Conservation (phyloP, 1,139 yeast genomes). For the Candida sp. region DNA sequence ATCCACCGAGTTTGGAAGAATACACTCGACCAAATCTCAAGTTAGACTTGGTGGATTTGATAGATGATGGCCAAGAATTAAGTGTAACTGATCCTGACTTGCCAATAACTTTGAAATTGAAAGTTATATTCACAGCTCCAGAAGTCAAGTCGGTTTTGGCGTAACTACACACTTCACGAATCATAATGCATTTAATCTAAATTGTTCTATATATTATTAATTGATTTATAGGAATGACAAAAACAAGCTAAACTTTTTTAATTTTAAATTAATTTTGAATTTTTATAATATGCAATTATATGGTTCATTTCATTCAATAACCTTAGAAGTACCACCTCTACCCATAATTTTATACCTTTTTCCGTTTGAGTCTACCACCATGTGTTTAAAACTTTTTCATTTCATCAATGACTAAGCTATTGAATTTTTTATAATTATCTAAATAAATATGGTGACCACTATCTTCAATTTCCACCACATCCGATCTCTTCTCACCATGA, state of each 20-base stretch:
- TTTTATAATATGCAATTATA: neutral
- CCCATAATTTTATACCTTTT: neutral
- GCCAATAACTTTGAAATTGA: constrained; percentile 39
- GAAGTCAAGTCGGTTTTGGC: constrained; percentile 4
- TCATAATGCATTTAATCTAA: neutral
- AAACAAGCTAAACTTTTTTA: neutral
- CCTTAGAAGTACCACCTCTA: neutral
- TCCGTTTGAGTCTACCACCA: neutral
- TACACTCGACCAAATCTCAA: constrained; percentile 46
- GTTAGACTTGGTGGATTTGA: constrained; percentile 31
- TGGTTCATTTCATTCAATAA: neutral
- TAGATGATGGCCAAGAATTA: constrained; percentile 46
- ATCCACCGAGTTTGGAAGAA: constrained; percentile 50
- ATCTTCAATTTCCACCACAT: constrained; percentile 43
- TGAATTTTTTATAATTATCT: constrained; percentile 54
- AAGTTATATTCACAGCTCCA: constrained; percentile 22
- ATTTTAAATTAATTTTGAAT: neutral
- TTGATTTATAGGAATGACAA: neutral
- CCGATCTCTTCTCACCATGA: constrained; percentile 26
- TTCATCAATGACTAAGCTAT: constrained; percentile 38
- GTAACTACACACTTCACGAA: neutral
- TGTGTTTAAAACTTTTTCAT: constrained; percentile 16
- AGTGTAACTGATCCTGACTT: constrained; percentile 56
- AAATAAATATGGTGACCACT: constrained; percentile 74
- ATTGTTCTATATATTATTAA: neutral